These are phyloP conservation scores for Baorangia bicolor DNA, from an alignment of 768 basidiomycete genomes.

Conservation along the genomic window DNA sequence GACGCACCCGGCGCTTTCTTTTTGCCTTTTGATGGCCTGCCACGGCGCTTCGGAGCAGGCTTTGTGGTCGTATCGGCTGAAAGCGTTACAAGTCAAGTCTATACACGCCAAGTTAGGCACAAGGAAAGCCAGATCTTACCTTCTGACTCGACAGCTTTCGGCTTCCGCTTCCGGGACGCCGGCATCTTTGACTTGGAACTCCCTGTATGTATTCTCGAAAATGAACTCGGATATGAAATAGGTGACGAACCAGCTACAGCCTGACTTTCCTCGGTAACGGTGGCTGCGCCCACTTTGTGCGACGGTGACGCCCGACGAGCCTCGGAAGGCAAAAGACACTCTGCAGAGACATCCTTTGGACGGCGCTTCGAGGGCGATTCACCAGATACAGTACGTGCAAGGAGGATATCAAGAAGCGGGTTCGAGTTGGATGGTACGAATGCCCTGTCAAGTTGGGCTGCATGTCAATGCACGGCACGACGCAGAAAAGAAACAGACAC, in stretches of 20 bases:
- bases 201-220: slow-evolving; percentile 9
- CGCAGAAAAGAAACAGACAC: slow-evolving; percentile 16
- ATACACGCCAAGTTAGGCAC: background rate
- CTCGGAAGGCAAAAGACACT: background rate
- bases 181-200: slow-evolving; percentile 7
- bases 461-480: background rate
- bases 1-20: slow-evolving; percentile 9
- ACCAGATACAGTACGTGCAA: slow-evolving; percentile 47
- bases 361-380: slow-evolving; percentile 43
- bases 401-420: slow-evolving; percentile 50
- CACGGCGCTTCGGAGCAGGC: slow-evolving; percentile 18
- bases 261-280: background rate
- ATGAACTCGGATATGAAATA: background rate
- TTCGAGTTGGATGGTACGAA: slow-evolving; percentile 54
- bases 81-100: background rate
- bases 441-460: slow-evolving; percentile 35
- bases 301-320: background rate
- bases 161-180: slow-evolving; percentile 10
- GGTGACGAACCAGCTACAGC: slow-evolving; percentile 16
- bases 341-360: slow-evolving; percentile 1
- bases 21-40: slow-evolving; percentile 12
- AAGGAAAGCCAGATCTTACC: background rate
- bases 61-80: background rate
- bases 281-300: background rate
- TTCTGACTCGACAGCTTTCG: background rate